phyloP scores from a whole-genome alignment of 1,284 basidiomycete genomes.

The Golubevia sp. region DNA sequence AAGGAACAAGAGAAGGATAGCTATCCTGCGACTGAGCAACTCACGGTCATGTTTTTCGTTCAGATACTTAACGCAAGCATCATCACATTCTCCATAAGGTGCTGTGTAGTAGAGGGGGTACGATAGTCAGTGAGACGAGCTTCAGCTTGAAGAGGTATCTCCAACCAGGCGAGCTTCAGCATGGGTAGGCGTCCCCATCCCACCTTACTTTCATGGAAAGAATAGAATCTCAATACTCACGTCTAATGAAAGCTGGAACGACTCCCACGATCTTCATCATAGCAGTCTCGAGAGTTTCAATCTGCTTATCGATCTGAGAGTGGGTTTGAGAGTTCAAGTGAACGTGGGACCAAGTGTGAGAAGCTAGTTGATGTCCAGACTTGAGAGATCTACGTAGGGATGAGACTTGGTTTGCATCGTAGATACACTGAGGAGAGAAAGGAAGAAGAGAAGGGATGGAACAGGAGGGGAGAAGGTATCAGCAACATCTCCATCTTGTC shows the following conservation, averaged over 20 bases:
- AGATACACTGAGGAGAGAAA: background rate
- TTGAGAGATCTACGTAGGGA: background rate
- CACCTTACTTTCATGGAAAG: too few species aligned
- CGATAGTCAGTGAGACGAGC: too few species aligned
- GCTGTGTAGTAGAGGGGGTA: too few species aligned
- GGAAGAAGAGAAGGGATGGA: background rate
- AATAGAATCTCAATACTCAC: too few species aligned
- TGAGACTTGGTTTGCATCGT: background rate
- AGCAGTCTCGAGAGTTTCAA: slow-evolving; percentile 10
- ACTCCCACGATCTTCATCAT: slow-evolving; percentile 14
- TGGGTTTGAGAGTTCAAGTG: slow-evolving; percentile 1
- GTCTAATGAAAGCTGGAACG: slow-evolving; percentile 10
- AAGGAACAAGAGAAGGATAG: too few species aligned
- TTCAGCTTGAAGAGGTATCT: too few species aligned
- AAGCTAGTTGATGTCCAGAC: slow-evolving; percentile 5
- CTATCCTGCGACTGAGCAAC: too few species aligned
- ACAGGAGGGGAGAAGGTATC: background rate
- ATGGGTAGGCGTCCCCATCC: too few species aligned
- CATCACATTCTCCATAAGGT: slow-evolving; percentile 27
- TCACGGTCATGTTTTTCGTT: slow-evolving; percentile 5
- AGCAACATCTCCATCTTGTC: background rate
- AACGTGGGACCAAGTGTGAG: slow-evolving; percentile 14
- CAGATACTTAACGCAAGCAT: slow-evolving; percentile 16
- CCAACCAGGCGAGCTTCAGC: too few species aligned
- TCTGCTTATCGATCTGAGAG: slow-evolving; percentile 7